Evolutionary conservation across 768 basidiomycete genomes (phyloP).

Genomic region (Lactarius deliciosus): DNA sequence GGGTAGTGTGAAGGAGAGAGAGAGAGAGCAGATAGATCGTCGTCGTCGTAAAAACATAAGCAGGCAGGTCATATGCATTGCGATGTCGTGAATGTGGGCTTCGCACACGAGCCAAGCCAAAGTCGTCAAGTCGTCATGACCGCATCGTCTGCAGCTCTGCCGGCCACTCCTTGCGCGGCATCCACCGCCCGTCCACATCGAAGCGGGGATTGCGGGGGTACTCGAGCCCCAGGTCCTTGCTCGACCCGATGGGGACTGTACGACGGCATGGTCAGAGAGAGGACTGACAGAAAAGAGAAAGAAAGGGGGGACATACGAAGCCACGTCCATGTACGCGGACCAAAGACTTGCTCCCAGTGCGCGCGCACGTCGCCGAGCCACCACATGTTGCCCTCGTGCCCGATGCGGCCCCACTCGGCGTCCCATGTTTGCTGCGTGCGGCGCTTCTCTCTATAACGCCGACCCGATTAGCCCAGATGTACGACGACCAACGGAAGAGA

Average conservation of each 20-base stretch:
- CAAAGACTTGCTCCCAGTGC: constrained; percentile 87
- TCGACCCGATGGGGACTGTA: constrained; percentile 52
- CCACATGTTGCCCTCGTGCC: constrained; percentile 84
- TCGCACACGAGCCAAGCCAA: too few relatives aligned
- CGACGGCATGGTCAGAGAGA: not conserved
- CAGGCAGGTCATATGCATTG: not conserved
- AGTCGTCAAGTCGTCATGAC: constrained; percentile 34
- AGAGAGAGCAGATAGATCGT: not conserved
- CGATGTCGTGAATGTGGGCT: not conserved
- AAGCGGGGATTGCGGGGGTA: constrained; percentile 75
- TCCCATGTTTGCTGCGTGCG: constrained; percentile 57
- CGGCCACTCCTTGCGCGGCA: constrained; percentile 70
- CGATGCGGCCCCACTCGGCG: constrained; percentile 75
- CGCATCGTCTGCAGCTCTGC: constrained; percentile 43
- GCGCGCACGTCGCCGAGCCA: constrained; percentile 61
- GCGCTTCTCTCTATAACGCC: constrained; percentile 48
- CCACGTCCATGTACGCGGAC: constrained; percentile 65
- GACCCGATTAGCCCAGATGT: not conserved
- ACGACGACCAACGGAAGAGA: not conserved
- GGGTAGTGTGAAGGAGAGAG: not conserved
- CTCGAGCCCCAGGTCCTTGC: constrained; percentile 55
- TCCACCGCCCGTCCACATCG: constrained; percentile 65
- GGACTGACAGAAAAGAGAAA: not conserved
- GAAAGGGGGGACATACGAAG: constrained; percentile 59
- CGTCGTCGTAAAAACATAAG: not conserved